Conservation (phyloP, 2,329 filamentous ascomycete genomes). For the Colletotrichum costaricense region DNA sequence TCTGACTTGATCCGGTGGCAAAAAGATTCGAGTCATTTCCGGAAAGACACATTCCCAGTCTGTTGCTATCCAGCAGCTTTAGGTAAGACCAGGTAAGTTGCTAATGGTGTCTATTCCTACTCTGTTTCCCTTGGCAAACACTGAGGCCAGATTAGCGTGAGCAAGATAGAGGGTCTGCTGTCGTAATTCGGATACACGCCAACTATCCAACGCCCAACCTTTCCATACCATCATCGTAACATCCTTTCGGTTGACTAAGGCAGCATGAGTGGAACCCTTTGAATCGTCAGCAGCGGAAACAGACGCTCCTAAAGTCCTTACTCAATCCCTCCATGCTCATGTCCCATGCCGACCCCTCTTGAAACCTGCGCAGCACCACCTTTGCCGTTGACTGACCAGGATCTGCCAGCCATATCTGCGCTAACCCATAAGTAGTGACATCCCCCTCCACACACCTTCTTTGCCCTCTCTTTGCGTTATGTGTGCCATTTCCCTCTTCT, state of each 20-base stretch:
- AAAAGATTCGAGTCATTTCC: too few relatives aligned
- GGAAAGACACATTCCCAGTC: too few relatives aligned
- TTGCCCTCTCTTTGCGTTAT: background rate
- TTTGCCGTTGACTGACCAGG: background rate
- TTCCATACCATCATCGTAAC: background rate
- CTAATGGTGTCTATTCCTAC: too few relatives aligned
- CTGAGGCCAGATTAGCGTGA: slow-evolving; percentile 15
- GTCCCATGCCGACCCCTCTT: slow-evolving; percentile 11
- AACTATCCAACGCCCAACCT: background rate
- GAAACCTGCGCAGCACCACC: slow-evolving; percentile 22
- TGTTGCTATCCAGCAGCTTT: too few relatives aligned
- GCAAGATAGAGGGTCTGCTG: slow-evolving; percentile 20
- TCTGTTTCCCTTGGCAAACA: background rate
- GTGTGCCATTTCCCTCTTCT: background rate
- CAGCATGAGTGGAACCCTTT: background rate
- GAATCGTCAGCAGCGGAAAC: background rate
- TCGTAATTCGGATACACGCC: background rate
- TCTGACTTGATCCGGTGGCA: too few relatives aligned
- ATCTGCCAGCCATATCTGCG: background rate
- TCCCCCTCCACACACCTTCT: background rate
- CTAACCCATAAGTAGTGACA: background rate
- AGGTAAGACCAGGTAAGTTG: too few relatives aligned
- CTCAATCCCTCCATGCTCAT: slow-evolving; percentile 3
- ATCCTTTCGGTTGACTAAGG: background rate
- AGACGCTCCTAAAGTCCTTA: background rate